These are phyloP conservation scores for Pascua sp. DNA, from an alignment of 1,284 basidiomycete species.

Conservation along the genomic window DNA sequence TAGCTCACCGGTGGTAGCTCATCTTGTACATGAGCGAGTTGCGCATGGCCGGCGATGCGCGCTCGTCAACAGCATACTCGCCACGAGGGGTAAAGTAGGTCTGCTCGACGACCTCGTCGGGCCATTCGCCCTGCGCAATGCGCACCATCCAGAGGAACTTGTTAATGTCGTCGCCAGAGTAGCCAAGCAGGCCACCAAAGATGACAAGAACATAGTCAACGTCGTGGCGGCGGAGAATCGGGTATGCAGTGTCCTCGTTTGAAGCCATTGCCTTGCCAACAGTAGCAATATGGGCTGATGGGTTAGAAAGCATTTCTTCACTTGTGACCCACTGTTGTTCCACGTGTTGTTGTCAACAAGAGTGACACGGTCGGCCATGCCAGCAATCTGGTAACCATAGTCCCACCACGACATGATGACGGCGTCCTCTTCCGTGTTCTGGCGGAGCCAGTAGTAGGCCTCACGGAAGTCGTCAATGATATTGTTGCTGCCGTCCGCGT, in stretches of 20 bases:
- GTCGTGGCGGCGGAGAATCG: conserved; percentile 94
- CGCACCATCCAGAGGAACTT: conserved; percentile 99
- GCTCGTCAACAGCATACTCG: conserved; percentile 89
- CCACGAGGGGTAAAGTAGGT: conserved; percentile 93
- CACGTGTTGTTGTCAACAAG: conserved; percentile 99
- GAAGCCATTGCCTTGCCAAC: conserved; percentile 98
- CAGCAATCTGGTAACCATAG: conserved; percentile 98
- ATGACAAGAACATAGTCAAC: conserved; percentile 98
- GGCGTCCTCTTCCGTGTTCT: conserved; percentile 87
- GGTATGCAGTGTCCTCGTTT: conserved; percentile 90
- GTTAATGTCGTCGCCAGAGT: conserved; percentile 99
- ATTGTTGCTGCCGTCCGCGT: conserved; percentile 80
- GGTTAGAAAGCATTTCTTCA: conserved; percentile 32
- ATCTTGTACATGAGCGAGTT: conserved; percentile 98
- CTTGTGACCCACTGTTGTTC: conserved; percentile 70
- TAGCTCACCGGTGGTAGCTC: conserved; percentile 80
- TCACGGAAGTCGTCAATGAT: conserved; percentile 99
- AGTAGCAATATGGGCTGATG: conserved; percentile 85
- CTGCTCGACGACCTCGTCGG: conserved; percentile 91
- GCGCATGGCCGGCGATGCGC: conserved; percentile 84
- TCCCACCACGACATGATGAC: conserved; percentile 99
- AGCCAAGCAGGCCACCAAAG: conserved; percentile 94
- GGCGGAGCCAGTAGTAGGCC: conserved; percentile 98
- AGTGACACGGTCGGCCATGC: conserved; percentile 82
- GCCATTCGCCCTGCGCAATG: conserved; percentile 98